Conservation (phyloP, 2,329 filamentous ascomycete genomes). For the Chrysoporthe cubensis region DNA sequence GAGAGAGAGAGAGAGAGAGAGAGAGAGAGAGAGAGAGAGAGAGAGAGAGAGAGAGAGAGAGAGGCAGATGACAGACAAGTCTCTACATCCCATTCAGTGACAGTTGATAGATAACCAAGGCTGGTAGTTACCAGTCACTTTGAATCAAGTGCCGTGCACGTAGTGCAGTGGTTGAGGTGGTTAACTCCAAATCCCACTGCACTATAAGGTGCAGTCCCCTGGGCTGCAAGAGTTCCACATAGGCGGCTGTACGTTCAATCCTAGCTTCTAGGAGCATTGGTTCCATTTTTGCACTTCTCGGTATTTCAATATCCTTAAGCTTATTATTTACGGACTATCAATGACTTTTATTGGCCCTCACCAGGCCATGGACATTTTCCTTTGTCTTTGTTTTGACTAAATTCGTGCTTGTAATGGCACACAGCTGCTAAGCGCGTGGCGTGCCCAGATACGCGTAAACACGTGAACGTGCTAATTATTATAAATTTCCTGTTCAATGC, state of each 20-base stretch:
- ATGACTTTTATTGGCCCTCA: no score
- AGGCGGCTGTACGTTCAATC: background rate
- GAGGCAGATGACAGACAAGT: background rate
- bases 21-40: no score
- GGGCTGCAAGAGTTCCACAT: background rate
- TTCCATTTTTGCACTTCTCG: background rate
- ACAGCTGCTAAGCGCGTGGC: no score
- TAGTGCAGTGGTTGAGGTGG: background rate
- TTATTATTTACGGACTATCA: background rate
- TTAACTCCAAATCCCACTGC: background rate
- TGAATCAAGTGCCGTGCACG: background rate
- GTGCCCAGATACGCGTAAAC: no score
- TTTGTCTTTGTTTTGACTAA: no score
- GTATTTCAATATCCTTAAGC: background rate
- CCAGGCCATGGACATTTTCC: no score
- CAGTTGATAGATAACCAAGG: background rate
- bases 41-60: no score
- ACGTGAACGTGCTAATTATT: background rate
- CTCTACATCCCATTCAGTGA: background rate
- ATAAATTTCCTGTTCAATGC: no score
- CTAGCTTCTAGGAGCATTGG: background rate
- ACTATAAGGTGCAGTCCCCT: conserved; percentile 5
- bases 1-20: no score
- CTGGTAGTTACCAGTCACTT: background rate
- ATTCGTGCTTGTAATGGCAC: no score